Evolutionary conservation across 352 stramenopile species (phyloP).

Genomic region (Pythium plurisporium): DNA sequence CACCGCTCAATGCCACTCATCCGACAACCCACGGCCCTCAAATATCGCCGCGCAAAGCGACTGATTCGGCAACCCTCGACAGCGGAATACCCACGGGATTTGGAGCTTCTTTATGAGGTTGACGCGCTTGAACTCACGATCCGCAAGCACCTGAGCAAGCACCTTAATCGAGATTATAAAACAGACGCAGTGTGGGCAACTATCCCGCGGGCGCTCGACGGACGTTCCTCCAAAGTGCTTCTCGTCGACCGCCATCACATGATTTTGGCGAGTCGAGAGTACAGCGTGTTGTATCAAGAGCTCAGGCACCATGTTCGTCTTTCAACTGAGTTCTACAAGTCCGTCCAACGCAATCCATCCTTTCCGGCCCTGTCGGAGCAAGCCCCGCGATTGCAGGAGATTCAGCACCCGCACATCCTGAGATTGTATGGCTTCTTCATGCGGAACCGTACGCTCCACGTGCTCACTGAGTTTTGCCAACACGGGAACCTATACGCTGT

Average conservation of each 20-base stretch:
- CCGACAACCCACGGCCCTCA: too few species aligned
- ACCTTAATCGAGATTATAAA: background rate
- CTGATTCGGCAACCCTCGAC: too few species aligned
- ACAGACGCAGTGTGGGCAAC: constrained; percentile 20
- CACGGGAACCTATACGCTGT: constrained; percentile 7
- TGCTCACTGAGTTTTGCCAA: constrained; percentile 19
- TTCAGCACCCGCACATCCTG: constrained; percentile 20
- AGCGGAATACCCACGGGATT: background rate
- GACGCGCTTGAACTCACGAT: constrained; percentile 11
- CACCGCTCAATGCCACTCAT: too few species aligned
- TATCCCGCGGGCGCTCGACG: constrained; percentile 13
- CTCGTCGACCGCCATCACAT: constrained; percentile 15
- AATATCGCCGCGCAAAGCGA: too few species aligned
- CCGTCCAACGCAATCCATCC: background rate
- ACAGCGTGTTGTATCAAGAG: constrained; percentile 7
- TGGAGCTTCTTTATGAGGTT: constrained; percentile 15
- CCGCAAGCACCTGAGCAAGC: background rate
- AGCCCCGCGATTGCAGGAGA: constrained; percentile 8
- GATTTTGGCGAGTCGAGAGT: constrained; percentile 12
- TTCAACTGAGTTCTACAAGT: background rate
- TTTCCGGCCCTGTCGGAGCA: background rate
- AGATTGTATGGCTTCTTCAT: constrained; percentile 17
- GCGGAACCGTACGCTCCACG: constrained; percentile 14
- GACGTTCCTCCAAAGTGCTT: constrained; percentile 5
- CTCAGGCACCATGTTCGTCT: constrained; percentile 19